Percentiles rank a stretch among this genome's conserved stretches.
Conservation (phyloP, 805 yeast genomes). For the Metschnikowia similis region DNA sequence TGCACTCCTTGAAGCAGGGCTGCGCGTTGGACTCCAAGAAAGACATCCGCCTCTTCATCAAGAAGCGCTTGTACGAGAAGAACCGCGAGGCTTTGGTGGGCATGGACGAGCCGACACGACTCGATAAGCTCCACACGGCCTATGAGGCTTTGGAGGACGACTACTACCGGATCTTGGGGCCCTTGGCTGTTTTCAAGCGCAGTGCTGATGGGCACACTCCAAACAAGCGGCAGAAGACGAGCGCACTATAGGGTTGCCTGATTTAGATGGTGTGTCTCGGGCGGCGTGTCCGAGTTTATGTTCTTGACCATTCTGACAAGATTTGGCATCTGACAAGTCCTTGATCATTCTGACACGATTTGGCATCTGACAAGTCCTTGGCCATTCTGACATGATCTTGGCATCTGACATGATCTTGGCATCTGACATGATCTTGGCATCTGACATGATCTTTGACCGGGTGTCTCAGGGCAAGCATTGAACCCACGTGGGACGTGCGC, state of each 20-base stretch:
- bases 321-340: too few relatives aligned
- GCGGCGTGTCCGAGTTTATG: too few relatives aligned
- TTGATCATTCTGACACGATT: too few relatives aligned
- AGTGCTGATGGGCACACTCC: neutral
- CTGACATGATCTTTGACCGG: too few relatives aligned
- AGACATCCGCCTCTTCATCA: constrained; percentile 57
- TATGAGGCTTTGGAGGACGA: constrained; percentile 66
- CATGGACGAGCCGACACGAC: constrained; percentile 57
- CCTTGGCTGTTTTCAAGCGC: constrained; percentile 21
- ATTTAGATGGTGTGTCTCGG: too few relatives aligned
- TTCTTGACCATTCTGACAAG: too few relatives aligned
- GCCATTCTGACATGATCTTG: too few relatives aligned
- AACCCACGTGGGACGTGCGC: too few relatives aligned
- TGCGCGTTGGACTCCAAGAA: constrained; percentile 24
- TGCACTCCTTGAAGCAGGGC: constrained; percentile 34
- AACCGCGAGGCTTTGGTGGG: constrained; percentile 74
- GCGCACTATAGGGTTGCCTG: neutral
- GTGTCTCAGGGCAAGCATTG: too few relatives aligned
- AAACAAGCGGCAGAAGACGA: constrained; percentile 6
- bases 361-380: too few relatives aligned
- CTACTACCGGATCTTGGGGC: constrained; percentile 55
- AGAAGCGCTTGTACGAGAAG: constrained; percentile 68
- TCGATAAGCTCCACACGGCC: constrained; percentile 73
- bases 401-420: too few relatives aligned
- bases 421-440: too few relatives aligned